Base-by-base conservation (phyloP, 2,329 filamentous ascomycete genomes). In the Dothideomycetes sp. region DNA sequence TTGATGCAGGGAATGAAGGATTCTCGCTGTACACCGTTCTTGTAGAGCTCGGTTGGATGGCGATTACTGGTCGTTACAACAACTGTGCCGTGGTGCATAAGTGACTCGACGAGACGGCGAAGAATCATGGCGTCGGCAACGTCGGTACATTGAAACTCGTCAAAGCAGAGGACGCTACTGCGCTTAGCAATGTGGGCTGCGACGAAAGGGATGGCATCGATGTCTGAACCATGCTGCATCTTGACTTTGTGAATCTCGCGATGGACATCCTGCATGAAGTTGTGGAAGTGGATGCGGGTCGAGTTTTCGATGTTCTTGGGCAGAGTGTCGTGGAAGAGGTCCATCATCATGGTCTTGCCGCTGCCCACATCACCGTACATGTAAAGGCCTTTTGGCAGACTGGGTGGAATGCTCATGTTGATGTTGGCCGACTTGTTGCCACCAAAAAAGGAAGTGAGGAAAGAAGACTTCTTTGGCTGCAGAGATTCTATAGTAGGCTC, bases 271-370 rank as follows among this genome's bases (percentile, higher is more conserved):
- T 96, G 91, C 91, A 98, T 98, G 69, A 98, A 98, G 61, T 94
- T 94, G 69, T 96, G 87, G 64, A 98, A 98, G 67, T 98, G 91
- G 55, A 98, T 95, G 33, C 91, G 75, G 33, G 82, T 93, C 67
- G 94, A 95, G 22, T 78, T 77, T 43, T 71, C 74, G 49, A 96
- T 87, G 45, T 82, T 81, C 12, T 68, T 60, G 0, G 91, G 91
- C 16, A 96, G 68, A 0, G 89, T 95, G 49, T 96, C 88, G 66
- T 88, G 94, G 62, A 96, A 95, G 35, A 98, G 70, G 59, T 98
- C 89, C 91, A 98, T 98, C 57, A 98, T 71, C 91, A 98, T 98
- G 2, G 91, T 98, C 71, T 98, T 98, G 47, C 91, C 91, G 54
- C 86, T 93, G 28, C 91, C 91, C 2, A 98, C 91, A 59, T 98